Evolutionary conservation across 1,139 yeast genomes (phyloP), one percentile per base, ranked within the genome.

Genomic region (Torulaspora pretoriensis): DNA sequence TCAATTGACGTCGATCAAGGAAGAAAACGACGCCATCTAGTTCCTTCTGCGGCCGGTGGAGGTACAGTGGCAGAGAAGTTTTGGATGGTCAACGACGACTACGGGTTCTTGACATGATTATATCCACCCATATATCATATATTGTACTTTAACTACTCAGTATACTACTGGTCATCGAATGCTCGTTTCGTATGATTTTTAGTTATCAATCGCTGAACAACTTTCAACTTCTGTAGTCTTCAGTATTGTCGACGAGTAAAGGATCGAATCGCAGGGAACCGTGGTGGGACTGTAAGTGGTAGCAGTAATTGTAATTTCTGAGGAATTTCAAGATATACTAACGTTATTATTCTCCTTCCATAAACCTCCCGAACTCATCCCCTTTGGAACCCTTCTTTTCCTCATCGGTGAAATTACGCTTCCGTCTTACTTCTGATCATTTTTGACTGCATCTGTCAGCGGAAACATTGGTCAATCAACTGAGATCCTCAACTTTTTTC

Each of bases 11-110:
- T 4, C 9, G 37, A 38, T 12, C 34, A 28, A 23, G 29, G 19
- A 9, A 35, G 13, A 19, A 17, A 29, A 30, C 36, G 38, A 16
- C 44, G 35, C 23, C 34, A 32, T 14, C 31, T 30, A 25, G 32
- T 38, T 28, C 46, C 44, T 12, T 32, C 41, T 10, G 36, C 38
- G 8, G 38, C 42, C 5, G 35, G 47, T 9, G 38, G 31, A 17
- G 46, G 52, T 7, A 35, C 60, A 17, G 57, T 63, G 2, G 68
- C 58, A 16, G 73, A 72, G 43, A 75, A 72, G 38, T 67, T 72
- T 38, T 72, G 76, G 75, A 64, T 64, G 6, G 65, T 64, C 14
- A 67, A 67, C 37, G 73, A 68, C 45, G 74, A 72, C 49, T 69
- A 70, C 48, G 75, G 74, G 5, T 72, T 72, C 47, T 50, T 70